A percentile compares a stretch with the other conserved stretches of the same genome.
These are phyloP conservation scores for Lactarius pseudohatsudake DNA, from an alignment of 768 basidiomycete genomes.

Conservation along the genomic window DNA sequence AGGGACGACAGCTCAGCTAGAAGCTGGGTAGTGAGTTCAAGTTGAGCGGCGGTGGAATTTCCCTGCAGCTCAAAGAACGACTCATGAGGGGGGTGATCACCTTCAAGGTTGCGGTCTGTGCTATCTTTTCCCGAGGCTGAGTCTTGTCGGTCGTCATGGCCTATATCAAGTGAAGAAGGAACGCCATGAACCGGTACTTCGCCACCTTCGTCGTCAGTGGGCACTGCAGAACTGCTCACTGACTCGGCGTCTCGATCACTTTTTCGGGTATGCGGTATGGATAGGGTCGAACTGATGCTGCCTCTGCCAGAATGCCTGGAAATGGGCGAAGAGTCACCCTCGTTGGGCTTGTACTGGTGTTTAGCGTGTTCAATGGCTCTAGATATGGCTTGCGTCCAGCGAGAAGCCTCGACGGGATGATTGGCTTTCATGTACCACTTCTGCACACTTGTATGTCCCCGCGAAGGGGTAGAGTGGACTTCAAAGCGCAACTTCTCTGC, in stretches of 20 bases:
- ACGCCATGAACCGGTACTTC: constrained; percentile 5
- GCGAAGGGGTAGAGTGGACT: constrained; percentile 60
- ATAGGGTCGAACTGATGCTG: constrained; percentile 16
- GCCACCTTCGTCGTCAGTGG: constrained; percentile 31
- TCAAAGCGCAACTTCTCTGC: constrained; percentile 77
- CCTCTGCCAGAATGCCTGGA: constrained; percentile 26
- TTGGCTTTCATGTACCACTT: constrained; percentile 85
- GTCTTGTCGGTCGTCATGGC: constrained; percentile 38
- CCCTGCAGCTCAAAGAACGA: constrained; percentile 62
- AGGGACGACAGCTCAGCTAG: constrained; percentile 47
- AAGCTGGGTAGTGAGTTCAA: constrained; percentile 73
- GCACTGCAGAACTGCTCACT: constrained; percentile 30
- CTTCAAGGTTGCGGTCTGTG: constrained; percentile 30
- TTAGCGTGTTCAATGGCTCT: constrained; percentile 73
- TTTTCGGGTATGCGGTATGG: constrained; percentile 17
- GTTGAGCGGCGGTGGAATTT: constrained; percentile 68
- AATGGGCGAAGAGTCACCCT: constrained; percentile 45
- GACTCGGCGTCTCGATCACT: constrained; percentile 27
- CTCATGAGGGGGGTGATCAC: constrained; percentile 54
- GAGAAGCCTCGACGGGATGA: constrained; percentile 84
- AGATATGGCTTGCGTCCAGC: constrained; percentile 79
- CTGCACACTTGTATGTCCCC: constrained; percentile 49
- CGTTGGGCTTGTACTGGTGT: constrained; percentile 39
- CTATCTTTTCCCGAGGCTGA: constrained; percentile 48
- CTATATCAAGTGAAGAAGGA: not conserved